phyloP scores from a whole-genome alignment of 768 basidiomycete genomes.

The Psilocybe subaeruginosa region DNA sequence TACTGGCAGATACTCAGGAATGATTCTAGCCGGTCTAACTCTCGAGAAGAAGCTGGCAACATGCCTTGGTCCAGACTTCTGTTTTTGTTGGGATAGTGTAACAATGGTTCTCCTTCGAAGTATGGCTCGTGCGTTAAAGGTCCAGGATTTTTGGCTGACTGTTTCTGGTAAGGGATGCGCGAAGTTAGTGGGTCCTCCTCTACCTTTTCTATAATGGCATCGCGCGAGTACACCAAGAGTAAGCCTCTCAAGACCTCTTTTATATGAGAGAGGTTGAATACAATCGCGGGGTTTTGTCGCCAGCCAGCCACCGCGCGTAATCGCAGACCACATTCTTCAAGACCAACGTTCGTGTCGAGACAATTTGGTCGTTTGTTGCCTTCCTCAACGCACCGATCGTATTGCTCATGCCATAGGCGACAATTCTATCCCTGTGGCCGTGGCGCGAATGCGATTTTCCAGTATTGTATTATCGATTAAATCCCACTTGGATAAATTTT shows the following conservation, averaged over 20 bases:
- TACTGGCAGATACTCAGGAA: constrained; percentile 26
- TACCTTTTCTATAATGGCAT: no score
- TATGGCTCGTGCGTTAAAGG: constrained; percentile 5
- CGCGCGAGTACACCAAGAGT: background rate
- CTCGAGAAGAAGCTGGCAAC: constrained; percentile 21
- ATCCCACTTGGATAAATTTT: constrained; percentile 23
- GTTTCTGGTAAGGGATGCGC: no score
- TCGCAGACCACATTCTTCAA: constrained; percentile 23
- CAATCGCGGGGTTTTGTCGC: constrained; percentile 24
- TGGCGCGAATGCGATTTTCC: constrained; percentile 26
- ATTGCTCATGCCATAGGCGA: constrained; percentile 23
- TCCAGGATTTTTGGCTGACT: no score
- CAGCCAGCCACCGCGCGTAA: constrained; percentile 18
- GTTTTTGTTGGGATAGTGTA: background rate
- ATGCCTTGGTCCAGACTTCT: background rate
- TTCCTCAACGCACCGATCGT: constrained; percentile 20
- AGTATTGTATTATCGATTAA: constrained; percentile 25
- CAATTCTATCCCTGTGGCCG: constrained; percentile 21
- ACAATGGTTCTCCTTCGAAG: constrained; percentile 3
- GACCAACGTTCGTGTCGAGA: constrained; percentile 24
- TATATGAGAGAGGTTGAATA: background rate
- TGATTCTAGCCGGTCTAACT: constrained; percentile 28
- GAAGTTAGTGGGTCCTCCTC: no score
- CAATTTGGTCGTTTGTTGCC: constrained; percentile 19
- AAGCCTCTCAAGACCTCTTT: background rate